A percentile compares a stretch with the other conserved stretches of the same genome.
Evolutionary conservation across 78 protist genomes (phyloP).

Genomic region (Dictyostelium discoideum): DNA sequence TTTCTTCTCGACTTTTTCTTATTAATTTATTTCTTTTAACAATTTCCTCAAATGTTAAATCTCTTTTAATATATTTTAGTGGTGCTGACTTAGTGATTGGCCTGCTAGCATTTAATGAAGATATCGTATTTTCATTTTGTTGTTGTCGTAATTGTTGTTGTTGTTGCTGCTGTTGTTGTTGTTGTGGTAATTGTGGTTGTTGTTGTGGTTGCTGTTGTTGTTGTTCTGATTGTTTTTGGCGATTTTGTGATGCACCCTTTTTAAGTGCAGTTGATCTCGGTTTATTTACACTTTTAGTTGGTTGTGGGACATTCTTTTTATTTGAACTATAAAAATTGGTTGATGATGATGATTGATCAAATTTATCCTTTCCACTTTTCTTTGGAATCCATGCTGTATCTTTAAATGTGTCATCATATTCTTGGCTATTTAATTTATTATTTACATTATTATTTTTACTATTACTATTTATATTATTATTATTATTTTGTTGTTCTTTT

Average conservation of each 20-base stretch:
- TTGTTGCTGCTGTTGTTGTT: background rate
- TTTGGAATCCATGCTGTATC: background rate
- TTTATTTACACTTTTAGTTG: background rate
- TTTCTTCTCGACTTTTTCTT: background rate
- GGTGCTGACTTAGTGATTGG: background rate
- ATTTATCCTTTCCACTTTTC: background rate
- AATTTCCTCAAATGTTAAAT: background rate
- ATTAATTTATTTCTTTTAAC: background rate
- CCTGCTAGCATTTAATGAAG: background rate
- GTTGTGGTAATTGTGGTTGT: background rate
- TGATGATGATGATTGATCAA: background rate
- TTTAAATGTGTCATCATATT: background rate
- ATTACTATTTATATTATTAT: too few relatives aligned
- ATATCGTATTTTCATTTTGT: background rate
- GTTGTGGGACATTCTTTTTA: background rate
- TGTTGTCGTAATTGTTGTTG: background rate
- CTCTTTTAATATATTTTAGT: background rate
- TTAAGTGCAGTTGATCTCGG: background rate
- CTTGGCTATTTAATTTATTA: background rate
- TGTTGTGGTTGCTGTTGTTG: background rate
- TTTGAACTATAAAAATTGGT: background rate
- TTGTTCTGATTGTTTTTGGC: background rate
- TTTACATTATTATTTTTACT: background rate
- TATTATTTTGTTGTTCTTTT: too few relatives aligned
- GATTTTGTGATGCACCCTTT: background rate